Evolutionary conservation across 805 yeast genomes (phyloP).

Genomic region (Vanderwaltozyma polyspora): DNA sequence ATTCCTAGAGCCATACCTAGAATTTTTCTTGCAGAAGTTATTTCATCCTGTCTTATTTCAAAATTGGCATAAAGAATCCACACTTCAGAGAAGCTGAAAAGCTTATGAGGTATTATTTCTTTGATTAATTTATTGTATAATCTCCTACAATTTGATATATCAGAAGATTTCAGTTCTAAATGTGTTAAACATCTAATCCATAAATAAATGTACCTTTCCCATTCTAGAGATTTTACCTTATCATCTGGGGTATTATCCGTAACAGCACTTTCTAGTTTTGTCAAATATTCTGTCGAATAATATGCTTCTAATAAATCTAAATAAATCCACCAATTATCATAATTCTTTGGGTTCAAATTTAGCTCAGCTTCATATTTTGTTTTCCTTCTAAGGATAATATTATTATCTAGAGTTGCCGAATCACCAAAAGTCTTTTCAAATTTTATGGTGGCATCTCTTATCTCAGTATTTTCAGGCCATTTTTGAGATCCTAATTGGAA

Average conservation of each 20-base stretch:
- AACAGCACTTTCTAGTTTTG: slow-evolving; percentile 9
- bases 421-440: slow-evolving; percentile 62
- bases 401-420: slow-evolving; percentile 39
- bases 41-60: slow-evolving; percentile 50
- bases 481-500: slow-evolving; percentile 40
- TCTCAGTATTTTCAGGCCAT: slow-evolving; percentile 29
- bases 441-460: slow-evolving; percentile 36
- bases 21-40: slow-evolving; percentile 49
- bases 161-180: slow-evolving; percentile 41
- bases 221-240: slow-evolving; percentile 32
- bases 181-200: slow-evolving; percentile 59
- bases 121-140: slow-evolving; percentile 41
- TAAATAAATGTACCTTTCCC: slow-evolving; percentile 62
- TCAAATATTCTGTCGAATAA: slow-evolving; percentile 8
- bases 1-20: slow-evolving; percentile 65
- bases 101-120: slow-evolving; percentile 41
- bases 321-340: slow-evolving; percentile 78
- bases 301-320: slow-evolving; percentile 39
- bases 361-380: slow-evolving; percentile 42
- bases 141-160: slow-evolving; percentile 36
- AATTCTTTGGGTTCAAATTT: slow-evolving; percentile 40
- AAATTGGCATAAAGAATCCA: slow-evolving; percentile 68
- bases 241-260: slow-evolving; percentile 18
- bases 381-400: slow-evolving; percentile 44
- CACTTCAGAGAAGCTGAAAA: slow-evolving; percentile 56